Base-by-base conservation (phyloP, 306 rosid species). In the Quercus aquifolioides region DNA sequence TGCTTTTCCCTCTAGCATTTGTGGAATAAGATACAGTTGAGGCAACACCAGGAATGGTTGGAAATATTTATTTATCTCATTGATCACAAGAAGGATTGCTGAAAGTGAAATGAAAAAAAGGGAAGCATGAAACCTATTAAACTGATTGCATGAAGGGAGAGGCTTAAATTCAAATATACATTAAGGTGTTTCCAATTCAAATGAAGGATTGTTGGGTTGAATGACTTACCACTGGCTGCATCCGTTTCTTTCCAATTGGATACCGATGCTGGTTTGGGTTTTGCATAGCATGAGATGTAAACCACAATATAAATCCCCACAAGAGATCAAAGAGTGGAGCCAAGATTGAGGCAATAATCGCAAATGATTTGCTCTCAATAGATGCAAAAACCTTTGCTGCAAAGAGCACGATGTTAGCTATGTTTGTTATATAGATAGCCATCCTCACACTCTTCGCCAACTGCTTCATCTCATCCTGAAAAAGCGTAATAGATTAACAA, bases 211-310 rank as follows among this genome's bases (percentile, higher is more conserved):
- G 21, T 19, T 35, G 59, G 38, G 26, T 46, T 30, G 41, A 35
- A 63, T 15, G 23, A 71, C 81, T 81, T 89, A 91, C 97, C 92
- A 93, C 83, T 71, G 97, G 94, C 60, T 93, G 96, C 97, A 93
- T 91, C 62, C 91, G 94, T 59, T 87, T 91, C 94, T 93, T 93
- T 83, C 97, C 97, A 64, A 93, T 93, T 76, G 97, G 97, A 74
- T 93, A 93, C 79, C 82, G 81, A 78, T 26, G 89, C 3, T 76
- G 91, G 84, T 93, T 93, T 2, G 96, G 91, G 9, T 41, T 88
- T 84, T 52, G 88, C 97, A 93, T 93, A 77, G 94, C 85, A 78
- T 85, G 0, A 18, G 96, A 75, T 71, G 97, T 93, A 78, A 89
- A 93, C 97, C 97, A 93, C 81, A 93, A 58, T 30, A 93, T 93